Evolutionary conservation across 768 basidiomycete species (phyloP), one percentile per base, ranked within the genome.

Genomic region (Pisolithus tinctorius): DNA sequence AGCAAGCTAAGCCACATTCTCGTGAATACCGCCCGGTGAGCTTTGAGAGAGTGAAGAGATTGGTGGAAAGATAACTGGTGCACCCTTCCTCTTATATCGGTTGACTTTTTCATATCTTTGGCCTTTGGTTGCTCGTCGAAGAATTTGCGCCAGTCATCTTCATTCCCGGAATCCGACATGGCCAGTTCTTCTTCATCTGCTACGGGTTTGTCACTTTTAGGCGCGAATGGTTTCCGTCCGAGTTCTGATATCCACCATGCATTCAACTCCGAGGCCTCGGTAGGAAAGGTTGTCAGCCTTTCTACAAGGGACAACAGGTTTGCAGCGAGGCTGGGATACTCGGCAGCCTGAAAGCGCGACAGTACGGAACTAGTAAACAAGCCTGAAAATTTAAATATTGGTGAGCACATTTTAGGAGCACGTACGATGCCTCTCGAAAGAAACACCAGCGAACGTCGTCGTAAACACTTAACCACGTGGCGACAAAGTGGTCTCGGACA

Each of bases 391-490:
- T 34, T 56, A 36, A 50, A 10, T 25, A 17, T 23, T 27, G 30
- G 4, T 9, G 29, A 42, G 45, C 39, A 41, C 39, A 37, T 51
- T 17, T 16, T 44, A 20, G 17, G n/a, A 48, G 23, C 17, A 31
- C 79, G 52, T 66, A 87, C 90, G 74, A 79, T 49, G 86, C 74
- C 60, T 93, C 88, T 40, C 86, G 78, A 31, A 95, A 75, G 71
- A 92, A 93, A 71, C 87, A 89, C 88, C 88, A 94, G 52, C 92
- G 80, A 30, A 94, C 71, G 60, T 95, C 92, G 60, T 91, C 87
- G 63, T 88, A 62, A 11, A 86, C 80, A 56, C 81, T 83, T 58
- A 90, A 76, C 83, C 86, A 93, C 13, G 77, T 83, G 44, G 78
- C 76, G 49, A 83, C 70, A 59, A 92, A 90, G 10, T 75, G 67